These are phyloP conservation scores for Coriaria nepalensis DNA, from an alignment of 306 rosid genomes.

Conservation along the genomic window DNA sequence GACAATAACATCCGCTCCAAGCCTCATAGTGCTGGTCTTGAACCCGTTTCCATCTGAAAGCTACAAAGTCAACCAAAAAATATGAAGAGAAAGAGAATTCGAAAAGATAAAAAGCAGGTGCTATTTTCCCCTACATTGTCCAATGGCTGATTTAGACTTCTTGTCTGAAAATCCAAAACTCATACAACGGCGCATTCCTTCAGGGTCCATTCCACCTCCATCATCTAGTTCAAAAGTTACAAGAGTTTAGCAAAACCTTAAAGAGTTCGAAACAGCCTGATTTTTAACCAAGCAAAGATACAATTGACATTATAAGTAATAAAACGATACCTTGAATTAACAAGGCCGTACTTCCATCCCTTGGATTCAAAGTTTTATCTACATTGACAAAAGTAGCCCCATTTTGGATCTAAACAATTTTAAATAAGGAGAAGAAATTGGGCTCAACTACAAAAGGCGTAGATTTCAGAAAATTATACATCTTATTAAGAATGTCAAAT, in stretches of 20 bases:
- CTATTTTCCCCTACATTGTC: constrained; percentile 84
- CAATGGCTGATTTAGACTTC: constrained; percentile 59
- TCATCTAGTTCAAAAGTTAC: constrained; percentile 42
- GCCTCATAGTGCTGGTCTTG: constrained; percentile 96
- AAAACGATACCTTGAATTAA: constrained; percentile 83
- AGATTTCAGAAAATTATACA: constrained; percentile 6
- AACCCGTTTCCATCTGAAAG: constrained; percentile 95
- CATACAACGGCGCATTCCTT: constrained; percentile 75
- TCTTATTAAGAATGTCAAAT: too few species aligned
- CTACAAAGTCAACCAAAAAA: constrained; percentile 30
- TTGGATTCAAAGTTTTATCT: constrained; percentile 71
- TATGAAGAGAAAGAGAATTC: constrained; percentile 10
- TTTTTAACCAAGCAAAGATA: not conserved
- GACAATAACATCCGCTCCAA: constrained; percentile 88
- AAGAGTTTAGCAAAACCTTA: constrained; percentile 17
- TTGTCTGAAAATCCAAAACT: constrained; percentile 92
- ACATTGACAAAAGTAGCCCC: constrained; percentile 89
- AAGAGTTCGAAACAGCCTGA: not conserved
- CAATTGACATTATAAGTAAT: too few species aligned
- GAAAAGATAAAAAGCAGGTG: constrained; percentile 15
- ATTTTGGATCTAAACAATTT: constrained; percentile 80
- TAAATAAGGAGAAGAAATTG: too few species aligned
- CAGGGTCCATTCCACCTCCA: constrained; percentile 91
- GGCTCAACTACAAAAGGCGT: constrained; percentile 15
- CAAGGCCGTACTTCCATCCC: constrained; percentile 74